Conservation (phyloP, 371 early-diverging fungal genomes). For the Apophysomyces variabilis region DNA sequence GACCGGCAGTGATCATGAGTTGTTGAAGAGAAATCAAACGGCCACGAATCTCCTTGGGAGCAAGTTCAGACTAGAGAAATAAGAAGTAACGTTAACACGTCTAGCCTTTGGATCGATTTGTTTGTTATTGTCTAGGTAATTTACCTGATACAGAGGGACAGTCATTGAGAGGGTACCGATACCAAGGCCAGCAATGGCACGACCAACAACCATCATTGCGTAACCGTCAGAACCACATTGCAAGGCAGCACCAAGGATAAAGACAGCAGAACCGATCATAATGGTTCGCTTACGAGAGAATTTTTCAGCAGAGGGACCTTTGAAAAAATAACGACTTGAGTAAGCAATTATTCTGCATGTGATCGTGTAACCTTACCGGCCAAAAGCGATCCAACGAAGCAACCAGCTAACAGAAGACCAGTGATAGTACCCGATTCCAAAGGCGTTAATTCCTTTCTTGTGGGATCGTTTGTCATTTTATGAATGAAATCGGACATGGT, state of each 20-base stretch:
- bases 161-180: constrained; percentile 77
- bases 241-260: constrained; percentile 45
- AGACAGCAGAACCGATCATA: constrained; percentile 37
- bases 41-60: constrained; percentile 62
- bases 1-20: constrained; percentile 50
- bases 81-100: no score
- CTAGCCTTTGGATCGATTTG: no score
- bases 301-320: constrained; percentile 42
- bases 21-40: constrained; percentile 55
- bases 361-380: constrained; percentile 34
- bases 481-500: constrained; percentile 48
- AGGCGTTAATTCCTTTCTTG: constrained; percentile 20
- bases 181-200: constrained; percentile 78
- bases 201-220: constrained; percentile 66
- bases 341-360: not conserved
- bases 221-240: constrained; percentile 61
- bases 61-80: constrained; percentile 68
- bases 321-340: not conserved
- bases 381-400: constrained; percentile 54
- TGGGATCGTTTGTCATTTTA: constrained; percentile 36
- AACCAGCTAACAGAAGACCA: constrained; percentile 52
- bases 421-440: constrained; percentile 52
- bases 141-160: constrained; percentile 56
- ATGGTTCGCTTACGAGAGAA: constrained; percentile 49
- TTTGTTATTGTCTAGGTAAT: constrained; percentile 12